These are phyloP conservation scores for Cladobotryum protrusum DNA, from an alignment of 2,329 filamentous ascomycete species.

Conservation along the genomic window DNA sequence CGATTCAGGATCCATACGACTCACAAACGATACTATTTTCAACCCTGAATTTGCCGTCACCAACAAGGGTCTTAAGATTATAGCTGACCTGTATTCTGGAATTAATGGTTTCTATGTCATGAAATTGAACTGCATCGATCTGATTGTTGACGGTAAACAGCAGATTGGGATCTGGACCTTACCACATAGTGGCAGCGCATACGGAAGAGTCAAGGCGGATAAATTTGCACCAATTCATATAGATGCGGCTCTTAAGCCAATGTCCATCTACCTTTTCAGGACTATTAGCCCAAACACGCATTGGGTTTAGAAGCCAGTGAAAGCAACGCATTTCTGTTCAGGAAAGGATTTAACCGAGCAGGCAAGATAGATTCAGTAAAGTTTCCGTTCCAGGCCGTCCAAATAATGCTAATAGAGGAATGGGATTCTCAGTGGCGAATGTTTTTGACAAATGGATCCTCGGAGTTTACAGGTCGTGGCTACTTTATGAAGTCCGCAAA, in stretches of 20 bases:
- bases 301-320: constrained; percentile 6
- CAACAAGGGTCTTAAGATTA: constrained; percentile 11
- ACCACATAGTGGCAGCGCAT: constrained; percentile 6
- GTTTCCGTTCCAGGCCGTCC: constrained; percentile 5
- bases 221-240: background rate
- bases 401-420: constrained; percentile 2
- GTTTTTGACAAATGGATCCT: constrained; percentile 7
- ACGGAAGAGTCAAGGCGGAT: constrained; percentile 4
- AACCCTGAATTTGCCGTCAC: constrained; percentile 8
- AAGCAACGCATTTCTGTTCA: constrained; percentile 8
- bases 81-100: too few species aligned
- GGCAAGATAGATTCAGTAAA: background rate
- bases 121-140: too few species aligned
- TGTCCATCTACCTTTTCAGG: constrained; percentile 3
- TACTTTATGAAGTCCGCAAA: background rate
- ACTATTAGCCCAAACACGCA: background rate
- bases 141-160: too few species aligned
- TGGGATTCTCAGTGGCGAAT: constrained; percentile 8
- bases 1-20: background rate
- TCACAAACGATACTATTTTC: constrained; percentile 4
- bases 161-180: too few species aligned
- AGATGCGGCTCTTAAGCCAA: background rate
- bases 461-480: constrained; percentile 3
- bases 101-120: too few species aligned
- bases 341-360: constrained; percentile 6